Conservation (phyloP, 306 rosid genomes). For the Medicago lupulina region DNA sequence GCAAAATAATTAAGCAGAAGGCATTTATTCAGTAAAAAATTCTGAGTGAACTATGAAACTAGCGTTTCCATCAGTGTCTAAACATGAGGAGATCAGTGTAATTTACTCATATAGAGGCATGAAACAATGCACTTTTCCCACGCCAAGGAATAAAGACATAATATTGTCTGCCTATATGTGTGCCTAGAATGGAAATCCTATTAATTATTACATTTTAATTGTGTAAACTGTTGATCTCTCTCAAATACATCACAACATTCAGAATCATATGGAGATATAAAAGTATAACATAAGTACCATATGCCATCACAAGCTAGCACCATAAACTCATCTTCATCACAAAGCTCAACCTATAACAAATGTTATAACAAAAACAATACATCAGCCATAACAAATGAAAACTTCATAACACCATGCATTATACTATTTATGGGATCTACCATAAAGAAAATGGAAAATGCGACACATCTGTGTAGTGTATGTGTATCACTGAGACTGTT, state of each 20-base stretch:
- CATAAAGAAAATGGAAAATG: slow-evolving; percentile 1
- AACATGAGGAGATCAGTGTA: slow-evolving; percentile 14
- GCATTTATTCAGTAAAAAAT: slow-evolving; percentile 19
- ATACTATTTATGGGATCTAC: slow-evolving; percentile 8
- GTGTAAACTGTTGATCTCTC: slow-evolving; percentile 7
- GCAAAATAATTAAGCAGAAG: slow-evolving; percentile 7
- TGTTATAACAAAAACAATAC: slow-evolving; percentile 26
- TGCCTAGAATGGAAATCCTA: slow-evolving; percentile 7
- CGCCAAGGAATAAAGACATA: slow-evolving; percentile 10
- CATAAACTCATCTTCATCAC: slow-evolving; percentile 85
- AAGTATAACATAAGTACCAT: slow-evolving; percentile 67
- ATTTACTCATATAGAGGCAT: slow-evolving; percentile 19
- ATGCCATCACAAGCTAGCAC: slow-evolving; percentile 83
- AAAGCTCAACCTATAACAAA: slow-evolving; percentile 75
- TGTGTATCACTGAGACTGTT: slow-evolving; percentile 13
- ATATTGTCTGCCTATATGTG: neutral
- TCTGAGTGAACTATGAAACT: slow-evolving; percentile 10
- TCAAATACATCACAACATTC: slow-evolving; percentile 6
- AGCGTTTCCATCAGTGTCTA: slow-evolving; percentile 7
- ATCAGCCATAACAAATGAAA: slow-evolving; percentile 30
- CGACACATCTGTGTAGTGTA: neutral
- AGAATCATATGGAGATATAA: slow-evolving; percentile 13
- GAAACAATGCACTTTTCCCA: slow-evolving; percentile 14
- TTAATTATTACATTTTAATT: slow-evolving; percentile 1
- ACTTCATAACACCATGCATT: slow-evolving; percentile 17